These are phyloP conservation scores for Crithidia bombi DNA, from an alignment of 208 protist species.

Conservation along the genomic window DNA sequence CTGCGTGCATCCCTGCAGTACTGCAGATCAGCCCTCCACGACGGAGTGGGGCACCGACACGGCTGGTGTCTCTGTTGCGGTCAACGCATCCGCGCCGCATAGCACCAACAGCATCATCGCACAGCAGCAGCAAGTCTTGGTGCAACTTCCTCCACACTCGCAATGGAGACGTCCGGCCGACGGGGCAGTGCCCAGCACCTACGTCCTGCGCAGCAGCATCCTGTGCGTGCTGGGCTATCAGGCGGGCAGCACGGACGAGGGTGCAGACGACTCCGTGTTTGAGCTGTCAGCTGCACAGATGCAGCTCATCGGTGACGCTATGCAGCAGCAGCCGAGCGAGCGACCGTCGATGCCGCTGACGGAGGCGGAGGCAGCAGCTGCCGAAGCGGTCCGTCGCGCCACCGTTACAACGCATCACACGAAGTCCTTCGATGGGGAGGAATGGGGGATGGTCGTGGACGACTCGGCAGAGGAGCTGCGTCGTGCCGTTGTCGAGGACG, in stretches of 20 bases:
- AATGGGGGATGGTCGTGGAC: conserved; percentile 48
- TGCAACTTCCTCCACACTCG: conserved; percentile 1
- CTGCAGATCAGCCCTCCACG: too few species aligned
- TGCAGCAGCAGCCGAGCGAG: conserved; percentile 13
- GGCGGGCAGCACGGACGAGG: background rate
- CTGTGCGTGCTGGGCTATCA: conserved; percentile 30
- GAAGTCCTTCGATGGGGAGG: conserved; percentile 33
- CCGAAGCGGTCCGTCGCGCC: background rate
- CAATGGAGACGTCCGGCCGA: conserved; percentile 16
- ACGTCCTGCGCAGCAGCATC: conserved; percentile 36
- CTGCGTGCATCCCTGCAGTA: background rate
- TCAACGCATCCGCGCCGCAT: background rate
- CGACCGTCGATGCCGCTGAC: conserved; percentile 10
- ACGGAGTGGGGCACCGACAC: background rate
- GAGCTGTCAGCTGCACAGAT: conserved; percentile 7
- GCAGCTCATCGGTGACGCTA: conserved; percentile 3
- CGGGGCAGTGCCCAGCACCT: conserved; percentile 4
- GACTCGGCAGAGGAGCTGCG: conserved; percentile 42
- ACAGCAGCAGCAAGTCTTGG: conserved; percentile 12
- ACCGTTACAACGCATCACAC: conserved; percentile 26
- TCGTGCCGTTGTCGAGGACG: conserved; percentile 10
- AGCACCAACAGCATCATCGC: background rate
- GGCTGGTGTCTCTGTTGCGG: background rate
- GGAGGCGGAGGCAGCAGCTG: conserved; percentile 10
- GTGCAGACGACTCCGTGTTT: background rate